Conservation (phyloP, 2,329 filamentous ascomycete genomes). For the Colletotrichum phormii region DNA sequence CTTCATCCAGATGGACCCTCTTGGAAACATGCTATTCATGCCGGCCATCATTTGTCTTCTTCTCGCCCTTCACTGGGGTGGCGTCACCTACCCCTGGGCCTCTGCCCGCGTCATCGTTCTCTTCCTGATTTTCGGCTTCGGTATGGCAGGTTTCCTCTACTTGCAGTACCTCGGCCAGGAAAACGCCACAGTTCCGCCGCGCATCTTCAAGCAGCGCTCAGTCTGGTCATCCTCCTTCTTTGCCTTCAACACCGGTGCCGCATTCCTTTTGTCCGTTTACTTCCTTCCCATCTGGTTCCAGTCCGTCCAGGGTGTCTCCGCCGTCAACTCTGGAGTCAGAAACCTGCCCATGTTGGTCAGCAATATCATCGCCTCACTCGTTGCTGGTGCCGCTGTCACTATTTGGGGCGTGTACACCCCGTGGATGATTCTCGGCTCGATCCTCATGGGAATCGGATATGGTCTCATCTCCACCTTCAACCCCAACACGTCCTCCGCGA, state of each 20-base stretch:
- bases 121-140: conserved; percentile 57
- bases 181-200: conserved; percentile 56
- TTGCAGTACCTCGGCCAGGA: conserved; percentile 54
- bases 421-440: conserved; percentile 52
- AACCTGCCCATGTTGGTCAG: conserved; percentile 54
- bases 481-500: conserved; percentile 44
- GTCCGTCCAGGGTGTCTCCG: conserved; percentile 53
- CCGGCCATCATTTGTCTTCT: conserved; percentile 58
- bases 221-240: conserved; percentile 50
- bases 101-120: conserved; percentile 62
- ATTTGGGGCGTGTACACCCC: conserved; percentile 57
- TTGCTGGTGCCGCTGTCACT: conserved; percentile 49
- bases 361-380: conserved; percentile 48
- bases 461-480: conserved; percentile 57
- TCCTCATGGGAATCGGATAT: conserved; percentile 50
- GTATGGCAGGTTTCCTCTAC: conserved; percentile 49
- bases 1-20: conserved; percentile 35
- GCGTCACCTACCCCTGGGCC: conserved; percentile 61
- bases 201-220: conserved; percentile 53
- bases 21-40: conserved; percentile 47
- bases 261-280: conserved; percentile 46
- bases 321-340: conserved; percentile 53
- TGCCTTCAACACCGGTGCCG: conserved; percentile 52
- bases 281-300: conserved; percentile 61
- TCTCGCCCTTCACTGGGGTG: conserved; percentile 63